Evolutionary conservation across 2,329 filamentous ascomycete genomes (phyloP), one percentile per base, ranked within the genome.

Genomic region (Dissoconium aciculare): DNA sequence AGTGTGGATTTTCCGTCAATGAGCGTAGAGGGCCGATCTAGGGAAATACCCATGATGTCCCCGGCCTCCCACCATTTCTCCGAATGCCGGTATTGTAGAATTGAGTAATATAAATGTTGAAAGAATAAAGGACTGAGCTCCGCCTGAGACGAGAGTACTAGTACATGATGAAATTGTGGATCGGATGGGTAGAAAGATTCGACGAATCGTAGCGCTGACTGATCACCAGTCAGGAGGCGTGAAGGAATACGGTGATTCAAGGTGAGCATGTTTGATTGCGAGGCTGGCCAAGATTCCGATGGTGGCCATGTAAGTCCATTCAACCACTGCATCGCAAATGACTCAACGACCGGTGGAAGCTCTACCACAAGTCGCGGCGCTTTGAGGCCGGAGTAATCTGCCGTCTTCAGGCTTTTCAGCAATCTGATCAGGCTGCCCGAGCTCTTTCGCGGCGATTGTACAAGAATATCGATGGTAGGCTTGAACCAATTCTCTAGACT

Each of bases 161-260:
- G 64, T 2, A 93, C 70, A 51, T 94, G 83, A 6, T 76, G 75
- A 31, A 71, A 56, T 2, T 54, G 51, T 4, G 72, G 63, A 35
- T 72, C 63, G 3, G 62, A 58, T 2, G 89, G 85, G 66, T 84
- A 95, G 53, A 92, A 93, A 0, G 81, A 78, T 57, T 95, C 85
- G 4, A 93, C 59, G 35, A 87, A 80, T 14, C 77, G 73, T 11
- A 77, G 62, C 0, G 82, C 74, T 33, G 77, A 75, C 43, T 85
- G 76, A 40, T 79, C 72, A 26, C 78, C 66, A 4, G 64, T 72
- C 38, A 77, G 47, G 27, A 61, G 62, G 28, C 67, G 60, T 21
- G 63, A 63, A 8, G 70, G 61, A 26, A 94, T 75, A 16, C 82
- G 76, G 39, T 80, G 82, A 15, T 79, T 73, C 11, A 95, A 58